phyloP scores from a whole-genome alignment of 441 rosid species.

The Gossypium gossypioides region DNA sequence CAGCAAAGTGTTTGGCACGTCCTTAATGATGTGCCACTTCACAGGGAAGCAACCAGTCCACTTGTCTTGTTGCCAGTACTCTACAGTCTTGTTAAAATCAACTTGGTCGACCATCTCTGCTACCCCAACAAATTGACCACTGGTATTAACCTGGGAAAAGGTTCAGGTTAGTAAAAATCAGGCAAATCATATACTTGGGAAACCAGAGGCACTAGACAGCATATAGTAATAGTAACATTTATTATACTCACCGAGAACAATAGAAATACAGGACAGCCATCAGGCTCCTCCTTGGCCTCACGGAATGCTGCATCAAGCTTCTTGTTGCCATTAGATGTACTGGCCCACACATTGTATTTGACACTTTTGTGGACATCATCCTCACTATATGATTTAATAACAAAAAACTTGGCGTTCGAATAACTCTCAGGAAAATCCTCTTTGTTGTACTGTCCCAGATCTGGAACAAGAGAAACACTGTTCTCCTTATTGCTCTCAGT shows the following conservation, averaged over 20 bases:
- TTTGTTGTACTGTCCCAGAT: constrained; percentile 34
- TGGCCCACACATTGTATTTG: constrained; percentile 61
- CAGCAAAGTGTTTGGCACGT: constrained; percentile 51
- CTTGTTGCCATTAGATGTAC: constrained; percentile 68
- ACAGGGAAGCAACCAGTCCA: constrained; percentile 72
- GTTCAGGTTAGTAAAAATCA: not conserved
- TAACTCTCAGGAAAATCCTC: constrained; percentile 41
- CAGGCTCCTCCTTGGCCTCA: constrained; percentile 46
- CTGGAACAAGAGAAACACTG: constrained; percentile 19
- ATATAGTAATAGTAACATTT: not conserved
- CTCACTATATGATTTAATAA: constrained; percentile 67
- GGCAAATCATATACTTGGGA: not conserved
- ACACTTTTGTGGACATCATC: constrained; percentile 73
- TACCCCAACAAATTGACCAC: constrained; percentile 67
- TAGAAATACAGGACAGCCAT: constrained; percentile 67
- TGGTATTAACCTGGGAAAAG: constrained; percentile 51
- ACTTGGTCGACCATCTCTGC: constrained; percentile 68
- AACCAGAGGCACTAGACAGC: not conserved
- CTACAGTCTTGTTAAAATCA: constrained; percentile 54
- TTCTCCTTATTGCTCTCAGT: constrained; percentile 23
- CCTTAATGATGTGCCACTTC: constrained; percentile 67
- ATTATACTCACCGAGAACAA: constrained; percentile 67
- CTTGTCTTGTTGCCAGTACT: constrained; percentile 76
- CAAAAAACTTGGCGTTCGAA: constrained; percentile 44
- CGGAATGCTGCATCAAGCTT: constrained; percentile 71